A percentile compares a stretch with the other conserved stretches of the same genome.
phyloP scores from a whole-genome alignment of 345 rosid species.

The Citrus reticulata region DNA sequence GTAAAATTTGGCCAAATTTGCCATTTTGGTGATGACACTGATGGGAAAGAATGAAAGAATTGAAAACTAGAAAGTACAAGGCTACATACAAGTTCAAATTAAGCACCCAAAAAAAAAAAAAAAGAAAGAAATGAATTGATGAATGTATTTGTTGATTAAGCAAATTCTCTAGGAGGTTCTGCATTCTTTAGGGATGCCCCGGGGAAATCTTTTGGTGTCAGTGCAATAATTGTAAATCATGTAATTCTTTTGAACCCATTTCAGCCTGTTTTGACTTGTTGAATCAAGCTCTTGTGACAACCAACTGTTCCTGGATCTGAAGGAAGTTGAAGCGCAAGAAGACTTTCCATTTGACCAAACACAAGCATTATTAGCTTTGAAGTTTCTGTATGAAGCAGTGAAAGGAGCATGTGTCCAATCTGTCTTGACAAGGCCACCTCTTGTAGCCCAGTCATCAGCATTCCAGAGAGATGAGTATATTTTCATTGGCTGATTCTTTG shows the following conservation, averaged over 20 bases:
- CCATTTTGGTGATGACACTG: too few species aligned
- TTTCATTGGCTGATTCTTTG: slow-evolving; percentile 55
- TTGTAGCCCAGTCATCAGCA: slow-evolving; percentile 75
- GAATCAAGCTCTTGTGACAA: slow-evolving; percentile 30
- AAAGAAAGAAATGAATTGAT: background rate
- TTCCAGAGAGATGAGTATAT: slow-evolving; percentile 58
- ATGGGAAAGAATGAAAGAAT: too few species aligned
- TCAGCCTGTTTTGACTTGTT: slow-evolving; percentile 25
- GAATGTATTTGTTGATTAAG: background rate
- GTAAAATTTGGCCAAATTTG: too few species aligned
- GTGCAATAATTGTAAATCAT: slow-evolving; percentile 66
- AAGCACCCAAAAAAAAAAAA: too few species aligned
- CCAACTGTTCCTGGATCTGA: slow-evolving; percentile 17
- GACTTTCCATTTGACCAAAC: slow-evolving; percentile 36
- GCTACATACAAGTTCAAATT: too few species aligned
- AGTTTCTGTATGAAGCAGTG: slow-evolving; percentile 49
- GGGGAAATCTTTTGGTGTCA: slow-evolving; percentile 47
- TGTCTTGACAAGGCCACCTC: slow-evolving; percentile 51
- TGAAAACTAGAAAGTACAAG: too few species aligned
- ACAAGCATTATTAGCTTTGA: slow-evolving; percentile 41
- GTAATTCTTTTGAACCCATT: slow-evolving; percentile 54
- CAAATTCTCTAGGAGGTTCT: background rate
- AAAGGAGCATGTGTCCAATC: slow-evolving; percentile 66
- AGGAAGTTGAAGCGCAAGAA: slow-evolving; percentile 18
- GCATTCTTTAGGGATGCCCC: slow-evolving; percentile 49